phyloP scores from a whole-genome alignment of 2,329 filamentous ascomycete genomes.

The Fusarium mangiferae region DNA sequence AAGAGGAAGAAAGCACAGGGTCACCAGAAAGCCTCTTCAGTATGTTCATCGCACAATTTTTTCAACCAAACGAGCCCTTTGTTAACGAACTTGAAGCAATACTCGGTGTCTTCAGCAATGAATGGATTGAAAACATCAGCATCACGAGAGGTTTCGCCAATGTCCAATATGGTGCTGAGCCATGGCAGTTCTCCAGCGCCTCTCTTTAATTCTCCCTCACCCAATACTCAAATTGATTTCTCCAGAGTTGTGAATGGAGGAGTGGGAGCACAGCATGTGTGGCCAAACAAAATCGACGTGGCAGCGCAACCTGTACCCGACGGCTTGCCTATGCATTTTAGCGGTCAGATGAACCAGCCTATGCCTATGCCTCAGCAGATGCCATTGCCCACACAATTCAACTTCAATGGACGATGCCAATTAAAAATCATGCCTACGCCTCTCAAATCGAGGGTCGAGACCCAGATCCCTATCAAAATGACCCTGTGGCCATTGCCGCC shows the following conservation, averaged over 20 bases:
- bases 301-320: conserved; percentile 39
- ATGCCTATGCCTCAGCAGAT: conserved; percentile 48
- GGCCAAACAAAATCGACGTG: conserved; percentile 49
- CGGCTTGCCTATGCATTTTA: conserved; percentile 42
- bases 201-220: conserved; percentile 61
- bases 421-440: conserved; percentile 74
- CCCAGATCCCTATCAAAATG: conserved; percentile 90
- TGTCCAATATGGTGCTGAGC: conserved; percentile 62
- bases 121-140: conserved; percentile 58
- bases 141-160: conserved; percentile 66
- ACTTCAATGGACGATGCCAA: conserved; percentile 51
- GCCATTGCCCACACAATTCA: conserved; percentile 44
- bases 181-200: conserved; percentile 63
- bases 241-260: conserved; percentile 45
- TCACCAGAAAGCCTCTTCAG: conserved; percentile 51
- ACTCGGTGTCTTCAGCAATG: conserved; percentile 62
- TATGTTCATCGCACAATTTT: conserved; percentile 45
- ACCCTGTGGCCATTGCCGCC: conserved; percentile 79
- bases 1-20: conserved; percentile 40
- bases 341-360: conserved; percentile 41
- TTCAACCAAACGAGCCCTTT: not conserved
- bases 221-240: conserved; percentile 54
- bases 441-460: conserved; percentile 91
- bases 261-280: conserved; percentile 45
- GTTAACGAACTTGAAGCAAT: conserved; percentile 56